Conservation (phyloP, 164 flowering plant genomes). For the Buxus sempervirens region DNA sequence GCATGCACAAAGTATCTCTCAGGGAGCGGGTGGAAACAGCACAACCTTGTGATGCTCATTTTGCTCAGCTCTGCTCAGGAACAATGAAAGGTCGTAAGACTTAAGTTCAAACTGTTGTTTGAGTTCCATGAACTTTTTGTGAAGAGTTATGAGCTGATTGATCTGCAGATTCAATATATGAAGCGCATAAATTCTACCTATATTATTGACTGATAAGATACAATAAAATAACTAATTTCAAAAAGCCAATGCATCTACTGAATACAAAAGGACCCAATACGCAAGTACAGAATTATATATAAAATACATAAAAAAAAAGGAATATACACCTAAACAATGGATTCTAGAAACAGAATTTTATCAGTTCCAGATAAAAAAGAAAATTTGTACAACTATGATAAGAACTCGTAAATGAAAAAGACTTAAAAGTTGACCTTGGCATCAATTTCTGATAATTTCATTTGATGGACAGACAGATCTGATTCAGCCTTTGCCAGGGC, state of each 20-base stretch:
- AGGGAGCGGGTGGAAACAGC: not conserved
- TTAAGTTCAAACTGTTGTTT: conserved; percentile 82
- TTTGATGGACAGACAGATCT: conserved; percentile 59
- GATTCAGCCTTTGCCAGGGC: conserved; percentile 66
- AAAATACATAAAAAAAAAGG: too few relatives aligned
- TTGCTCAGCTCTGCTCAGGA: conserved; percentile 82
- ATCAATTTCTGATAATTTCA: conserved; percentile 64
- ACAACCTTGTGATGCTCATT: conserved; percentile 95
- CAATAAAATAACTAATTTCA: too few relatives aligned
- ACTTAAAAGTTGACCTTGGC: conserved; percentile 49
- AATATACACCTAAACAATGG: too few relatives aligned
- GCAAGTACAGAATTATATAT: not conserved
- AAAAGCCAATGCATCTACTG: too few relatives aligned
- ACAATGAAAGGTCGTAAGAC: conserved; percentile 75
- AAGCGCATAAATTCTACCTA: not conserved
- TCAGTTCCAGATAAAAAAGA: not conserved
- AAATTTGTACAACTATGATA: not conserved
- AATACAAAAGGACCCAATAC: too few relatives aligned
- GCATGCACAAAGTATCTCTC: not conserved
- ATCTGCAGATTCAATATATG: conserved; percentile 53
- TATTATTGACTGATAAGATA: not conserved
- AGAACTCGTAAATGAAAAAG: not conserved
- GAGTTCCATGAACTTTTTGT: conserved; percentile 67
- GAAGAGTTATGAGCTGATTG: conserved; percentile 59
- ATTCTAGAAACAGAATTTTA: too few relatives aligned